Conservation (phyloP, 2,329 filamentous ascomycete species). For the Pseudogymnoascus sp. region DNA sequence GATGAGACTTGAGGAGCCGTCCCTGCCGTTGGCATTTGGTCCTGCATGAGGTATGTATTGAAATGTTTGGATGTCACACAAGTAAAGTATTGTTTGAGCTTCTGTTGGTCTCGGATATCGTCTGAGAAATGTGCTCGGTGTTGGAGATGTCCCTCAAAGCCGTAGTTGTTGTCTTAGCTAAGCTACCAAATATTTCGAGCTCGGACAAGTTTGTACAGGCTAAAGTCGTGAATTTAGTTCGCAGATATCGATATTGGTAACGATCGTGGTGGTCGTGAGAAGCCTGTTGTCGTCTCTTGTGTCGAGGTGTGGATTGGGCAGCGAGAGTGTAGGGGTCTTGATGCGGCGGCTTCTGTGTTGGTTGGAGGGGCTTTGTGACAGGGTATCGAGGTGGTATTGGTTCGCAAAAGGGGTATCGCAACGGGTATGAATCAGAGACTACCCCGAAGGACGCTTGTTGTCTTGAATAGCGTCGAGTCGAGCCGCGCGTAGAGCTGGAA, state of each 20-base stretch:
- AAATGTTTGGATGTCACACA: background rate
- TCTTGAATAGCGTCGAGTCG: background rate
- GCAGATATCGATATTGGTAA: background rate
- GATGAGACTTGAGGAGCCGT: background rate
- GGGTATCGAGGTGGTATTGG: background rate
- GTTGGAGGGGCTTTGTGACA: background rate
- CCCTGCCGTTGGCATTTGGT: slow-evolving; percentile 1
- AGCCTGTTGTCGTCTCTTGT: background rate
- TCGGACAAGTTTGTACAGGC: background rate
- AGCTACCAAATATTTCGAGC: background rate
- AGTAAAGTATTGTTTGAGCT: background rate
- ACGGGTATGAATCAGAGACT: background rate
- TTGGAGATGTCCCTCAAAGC: background rate
- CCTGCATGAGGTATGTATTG: background rate
- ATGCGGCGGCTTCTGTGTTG: background rate
- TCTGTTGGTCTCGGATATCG: background rate
- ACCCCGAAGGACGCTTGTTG: slow-evolving; percentile 6
- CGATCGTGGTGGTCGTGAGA: slow-evolving; percentile 4
- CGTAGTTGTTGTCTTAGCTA: background rate
- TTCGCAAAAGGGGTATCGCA: background rate
- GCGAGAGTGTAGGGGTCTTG: background rate
- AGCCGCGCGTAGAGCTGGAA: slow-evolving; percentile 4
- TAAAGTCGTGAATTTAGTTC: background rate
- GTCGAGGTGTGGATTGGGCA: slow-evolving; percentile 1
- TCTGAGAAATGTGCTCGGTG: background rate